Percentiles rank a stretch among this genome's conserved stretches.
These are phyloP conservation scores for Linum tenue DNA, from an alignment of 345 rosid genomes.

Conservation along the genomic window DNA sequence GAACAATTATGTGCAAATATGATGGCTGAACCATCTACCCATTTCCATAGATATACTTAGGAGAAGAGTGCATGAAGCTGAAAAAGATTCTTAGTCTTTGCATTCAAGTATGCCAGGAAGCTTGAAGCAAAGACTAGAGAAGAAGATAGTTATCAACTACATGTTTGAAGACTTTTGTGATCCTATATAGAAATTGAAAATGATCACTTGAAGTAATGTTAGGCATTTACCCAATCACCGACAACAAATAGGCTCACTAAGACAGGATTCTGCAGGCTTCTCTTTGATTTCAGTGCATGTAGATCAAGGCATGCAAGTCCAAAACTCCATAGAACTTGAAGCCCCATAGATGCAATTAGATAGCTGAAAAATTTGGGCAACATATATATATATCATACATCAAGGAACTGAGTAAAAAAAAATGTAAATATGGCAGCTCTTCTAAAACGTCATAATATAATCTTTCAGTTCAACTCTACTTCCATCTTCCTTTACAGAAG, in stretches of 20 bases:
- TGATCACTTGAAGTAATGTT: background rate
- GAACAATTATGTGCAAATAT: background rate
- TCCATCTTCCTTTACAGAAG: too few relatives aligned
- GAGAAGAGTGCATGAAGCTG: background rate
- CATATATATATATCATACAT: background rate
- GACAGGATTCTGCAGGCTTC: conserved; percentile 33
- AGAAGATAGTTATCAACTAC: background rate
- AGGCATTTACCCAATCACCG: conserved; percentile 28
- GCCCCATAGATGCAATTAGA: conserved; percentile 39
- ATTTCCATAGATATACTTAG: too few relatives aligned
- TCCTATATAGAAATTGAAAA: background rate
- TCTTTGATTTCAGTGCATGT: conserved; percentile 31
- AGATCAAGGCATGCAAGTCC: conserved; percentile 38
- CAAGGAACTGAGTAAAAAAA: background rate
- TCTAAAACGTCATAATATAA: too few relatives aligned
- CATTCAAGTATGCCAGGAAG: background rate
- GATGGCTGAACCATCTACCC: too few relatives aligned
- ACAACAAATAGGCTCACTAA: conserved; percentile 34
- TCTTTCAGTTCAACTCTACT: too few relatives aligned
- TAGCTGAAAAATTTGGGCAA: conserved; percentile 20
- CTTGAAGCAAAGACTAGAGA: background rate
- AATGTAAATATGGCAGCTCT: background rate
- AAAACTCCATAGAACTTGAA: conserved; percentile 35
- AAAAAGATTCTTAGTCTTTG: too few relatives aligned
- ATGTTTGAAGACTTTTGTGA: too few relatives aligned